Evolutionary conservation across 2,329 filamentous ascomycete genomes (phyloP), one percentile per base, ranked within the genome.

Genomic region (Ophiostoma sp.): DNA sequence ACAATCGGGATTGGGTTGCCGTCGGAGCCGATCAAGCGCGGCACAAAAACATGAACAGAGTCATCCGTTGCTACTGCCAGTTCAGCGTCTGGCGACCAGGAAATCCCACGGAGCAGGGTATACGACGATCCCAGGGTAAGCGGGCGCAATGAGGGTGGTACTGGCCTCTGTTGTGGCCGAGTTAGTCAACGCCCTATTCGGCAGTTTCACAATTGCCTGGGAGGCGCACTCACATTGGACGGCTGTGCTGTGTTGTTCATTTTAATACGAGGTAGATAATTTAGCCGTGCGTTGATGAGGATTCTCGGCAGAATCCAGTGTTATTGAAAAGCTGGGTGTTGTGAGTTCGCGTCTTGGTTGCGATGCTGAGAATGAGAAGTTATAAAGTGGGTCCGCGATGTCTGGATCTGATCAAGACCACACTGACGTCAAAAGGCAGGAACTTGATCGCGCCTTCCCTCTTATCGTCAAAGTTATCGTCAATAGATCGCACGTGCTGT

Each of bases 11-110:
- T 71, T 4, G 15, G 54, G 2, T 68, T 65, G 7, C 71, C 36
- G n/a, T 73, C 72, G 2, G 70, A 71, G 35, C 35, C 71, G 31
- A 75, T 74, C 70, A 79, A 85, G 62, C 84, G 81, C 4, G 85
- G 85, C 6, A 86, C 75, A 71, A 82, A 85, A 66, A 86, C 76
- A 73, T 83, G 79, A 39, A 87, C 74, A 60, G 82, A 83, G 75
- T 88, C 86, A 72, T 86, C 84, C n/a, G 84, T 83, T 2, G 81
- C 83, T 41, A 87, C 80, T 44, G 85, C 86, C 5, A 88, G 79
- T 74, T 87, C 86, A 33, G 82, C 84, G 69, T 88, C 86, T 72
- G 83, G 83, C 31, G 86, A 88, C 83, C 85, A 87, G 48, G 83
- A 74, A 33, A 83, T 75, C 64, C 81, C 80, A 68, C 81, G 79